A percentile compares a stretch with the other conserved stretches of the same genome.
These are phyloP conservation scores for Globisporangium paroecandrum DNA, from an alignment of 352 stramenopile species.

Conservation along the genomic window DNA sequence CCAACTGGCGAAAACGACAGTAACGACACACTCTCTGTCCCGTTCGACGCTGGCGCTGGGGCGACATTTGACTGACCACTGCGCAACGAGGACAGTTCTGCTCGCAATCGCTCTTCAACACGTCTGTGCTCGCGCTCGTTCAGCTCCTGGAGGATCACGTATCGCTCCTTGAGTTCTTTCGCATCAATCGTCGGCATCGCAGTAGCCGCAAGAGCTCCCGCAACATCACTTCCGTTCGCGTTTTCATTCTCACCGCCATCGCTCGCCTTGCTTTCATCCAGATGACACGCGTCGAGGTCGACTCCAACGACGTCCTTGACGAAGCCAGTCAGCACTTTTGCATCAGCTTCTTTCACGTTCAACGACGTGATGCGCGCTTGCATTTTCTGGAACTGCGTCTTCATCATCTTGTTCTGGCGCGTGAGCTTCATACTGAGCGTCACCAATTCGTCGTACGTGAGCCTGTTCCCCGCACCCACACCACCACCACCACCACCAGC, in stretches of 20 bases:
- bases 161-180: slow-evolving; percentile 43
- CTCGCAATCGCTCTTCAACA: slow-evolving; percentile 15
- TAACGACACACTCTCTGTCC: slow-evolving; percentile 31
- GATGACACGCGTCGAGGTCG: slow-evolving; percentile 54
- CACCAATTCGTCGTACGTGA: slow-evolving; percentile 81
- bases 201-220: neutral
- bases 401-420: slow-evolving; percentile 87
- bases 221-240: slow-evolving; percentile 6
- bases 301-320: slow-evolving; percentile 64
- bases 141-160: slow-evolving; percentile 38
- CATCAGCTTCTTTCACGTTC: slow-evolving; percentile 42
- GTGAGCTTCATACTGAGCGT: slow-evolving; percentile 87
- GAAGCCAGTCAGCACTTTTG: slow-evolving; percentile 45
- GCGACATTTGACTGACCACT: slow-evolving; percentile 19
- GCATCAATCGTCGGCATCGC: slow-evolving; percentile 40
- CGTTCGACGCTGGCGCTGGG: neutral
- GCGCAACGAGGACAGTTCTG: slow-evolving; percentile 12
- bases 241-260: slow-evolving; percentile 7
- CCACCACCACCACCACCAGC: neutral
- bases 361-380: slow-evolving; percentile 44
- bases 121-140: slow-evolving; percentile 36
- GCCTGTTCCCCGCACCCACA: slow-evolving; percentile 18
- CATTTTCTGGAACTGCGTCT: slow-evolving; percentile 77
- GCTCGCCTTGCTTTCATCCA: slow-evolving; percentile 16
- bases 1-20: slow-evolving; percentile 39